A percentile compares a stretch with the other conserved stretches of the same genome.
phyloP scores from a whole-genome alignment of 1,284 basidiomycete genomes.

The Mycosarcoma maydis region DNA sequence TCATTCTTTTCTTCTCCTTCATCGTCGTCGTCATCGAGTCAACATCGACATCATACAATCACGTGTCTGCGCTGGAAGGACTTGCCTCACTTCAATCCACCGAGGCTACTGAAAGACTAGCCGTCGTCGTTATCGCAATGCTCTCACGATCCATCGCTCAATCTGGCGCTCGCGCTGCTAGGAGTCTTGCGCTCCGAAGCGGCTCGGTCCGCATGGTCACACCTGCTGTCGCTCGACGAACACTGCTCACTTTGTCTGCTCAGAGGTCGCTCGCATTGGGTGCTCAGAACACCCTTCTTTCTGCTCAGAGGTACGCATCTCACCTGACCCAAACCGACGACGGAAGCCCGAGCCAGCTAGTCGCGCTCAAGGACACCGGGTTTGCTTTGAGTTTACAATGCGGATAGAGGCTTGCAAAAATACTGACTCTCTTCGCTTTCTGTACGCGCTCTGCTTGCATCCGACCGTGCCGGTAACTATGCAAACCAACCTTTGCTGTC shows the following conservation, averaged over 20 bases:
- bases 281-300: slow-evolving; percentile 25
- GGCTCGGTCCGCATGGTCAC: slow-evolving; percentile 40
- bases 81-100: not conserved
- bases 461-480: too few species aligned
- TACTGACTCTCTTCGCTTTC: too few species aligned
- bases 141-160: slow-evolving; percentile 41
- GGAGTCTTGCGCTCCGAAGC: slow-evolving; percentile 36
- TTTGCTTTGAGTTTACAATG: too few species aligned
- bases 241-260: slow-evolving; percentile 37
- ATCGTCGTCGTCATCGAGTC: slow-evolving; percentile 1
- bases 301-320: slow-evolving; percentile 35
- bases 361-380: too few species aligned
- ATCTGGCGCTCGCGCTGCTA: slow-evolving; percentile 36
- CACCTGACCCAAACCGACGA: not conserved
- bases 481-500: not conserved
- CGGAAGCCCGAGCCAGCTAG: too few species aligned
- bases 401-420: too few species aligned
- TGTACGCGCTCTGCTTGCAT: too few species aligned
- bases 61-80: not conserved
- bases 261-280: slow-evolving; percentile 22
- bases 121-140: slow-evolving; percentile 11
- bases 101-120: too few species aligned
- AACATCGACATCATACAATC: too few species aligned
- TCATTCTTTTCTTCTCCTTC: not conserved
- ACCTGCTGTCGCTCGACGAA: slow-evolving; percentile 40